Evolutionary conservation across 2,329 filamentous ascomycete genomes (phyloP), one percentile per base, ranked within the genome.

Genomic region (Juglanconis oblonga): DNA sequence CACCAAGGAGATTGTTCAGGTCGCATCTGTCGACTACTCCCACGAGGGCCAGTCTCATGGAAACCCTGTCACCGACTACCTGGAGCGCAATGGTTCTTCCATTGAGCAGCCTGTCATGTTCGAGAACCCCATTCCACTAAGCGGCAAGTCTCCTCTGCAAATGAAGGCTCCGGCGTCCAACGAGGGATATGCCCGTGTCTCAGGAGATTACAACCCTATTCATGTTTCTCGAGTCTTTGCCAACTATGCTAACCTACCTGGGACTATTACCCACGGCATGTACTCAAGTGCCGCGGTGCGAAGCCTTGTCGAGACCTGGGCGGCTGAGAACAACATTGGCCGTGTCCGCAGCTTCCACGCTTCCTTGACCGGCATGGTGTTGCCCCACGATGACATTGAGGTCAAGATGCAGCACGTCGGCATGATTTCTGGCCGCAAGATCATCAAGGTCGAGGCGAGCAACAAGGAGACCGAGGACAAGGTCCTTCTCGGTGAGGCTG

Each of bases 251-350:
- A 95, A 93, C 74, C 83, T 99, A 14, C 93, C 93, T 1, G 96
- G 95, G 53, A 99, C 95, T 49, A 99, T 99, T 71, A 99, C 95
- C 1, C 95, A 99, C 73, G 95, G 95, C 73, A 99, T 99, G 95
- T 99, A 98, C 82, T 96, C 94, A 1, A 98, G 94, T 76, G 95
- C 95, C 66, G 91, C 95, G 42, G 95, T 99, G 33, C 89, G 96
- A 70, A 96, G 92, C 72, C 81, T 99, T 56, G 93, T 99, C 6
- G 95, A 99, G 82, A 99, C 92, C 0, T 99, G 95, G 95, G 95
- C 96, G 55, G 95, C 94, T 0, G 96, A 99, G 80, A 99, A 99
- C 82, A 95, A 99, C 73, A 88, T 98, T 69, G 94, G 95, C 49
- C 94, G 95, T 69, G 94, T 99, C 55, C 89, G 95, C 70, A 97